A percentile compares a stretch with the other conserved stretches of the same genome.
Evolutionary conservation across 306 rosid genomes (phyloP).

Genomic region (Trichosanthes cucumerina): DNA sequence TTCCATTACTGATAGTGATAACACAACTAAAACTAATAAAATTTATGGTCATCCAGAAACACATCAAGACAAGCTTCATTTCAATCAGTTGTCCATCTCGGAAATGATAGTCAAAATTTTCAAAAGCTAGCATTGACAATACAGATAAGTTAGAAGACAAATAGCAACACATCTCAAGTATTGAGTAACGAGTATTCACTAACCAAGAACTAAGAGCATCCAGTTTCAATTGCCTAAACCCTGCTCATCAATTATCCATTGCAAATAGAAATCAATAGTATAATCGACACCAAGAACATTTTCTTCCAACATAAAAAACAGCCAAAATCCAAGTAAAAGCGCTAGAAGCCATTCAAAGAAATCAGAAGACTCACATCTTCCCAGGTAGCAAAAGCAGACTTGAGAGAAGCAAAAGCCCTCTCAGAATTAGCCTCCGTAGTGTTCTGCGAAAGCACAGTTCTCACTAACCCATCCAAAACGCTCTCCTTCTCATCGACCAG

Average conservation of each 20-base stretch:
- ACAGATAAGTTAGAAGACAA: not conserved
- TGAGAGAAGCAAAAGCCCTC: slow-evolving; percentile 69
- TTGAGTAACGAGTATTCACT: not conserved
- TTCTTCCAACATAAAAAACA: not conserved
- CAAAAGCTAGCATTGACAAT: not conserved
- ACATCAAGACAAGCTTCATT: not conserved
- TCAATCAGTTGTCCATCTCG: not conserved
- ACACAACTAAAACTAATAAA: not conserved
- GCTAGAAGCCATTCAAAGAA: not conserved
- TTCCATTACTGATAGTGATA: not conserved
- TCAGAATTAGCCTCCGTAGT: slow-evolving; percentile 61
- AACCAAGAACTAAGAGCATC: not conserved
- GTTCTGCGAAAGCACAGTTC: slow-evolving; percentile 77
- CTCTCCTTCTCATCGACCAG: slow-evolving; percentile 24
- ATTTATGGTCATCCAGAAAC: not conserved
- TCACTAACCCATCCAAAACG: slow-evolving; percentile 78
- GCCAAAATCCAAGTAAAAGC: not conserved
- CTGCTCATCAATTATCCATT: not conserved
- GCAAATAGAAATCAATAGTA: not conserved
- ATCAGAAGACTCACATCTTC: slow-evolving; percentile 24
- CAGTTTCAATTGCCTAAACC: not conserved
- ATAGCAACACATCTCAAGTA: not conserved
- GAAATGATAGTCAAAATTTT: not conserved
- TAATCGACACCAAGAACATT: not conserved
- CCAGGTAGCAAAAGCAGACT: slow-evolving; percentile 60